Evolutionary conservation across 208 protist species (phyloP).

Genomic region (Trypanosoma conorhini): DNA sequence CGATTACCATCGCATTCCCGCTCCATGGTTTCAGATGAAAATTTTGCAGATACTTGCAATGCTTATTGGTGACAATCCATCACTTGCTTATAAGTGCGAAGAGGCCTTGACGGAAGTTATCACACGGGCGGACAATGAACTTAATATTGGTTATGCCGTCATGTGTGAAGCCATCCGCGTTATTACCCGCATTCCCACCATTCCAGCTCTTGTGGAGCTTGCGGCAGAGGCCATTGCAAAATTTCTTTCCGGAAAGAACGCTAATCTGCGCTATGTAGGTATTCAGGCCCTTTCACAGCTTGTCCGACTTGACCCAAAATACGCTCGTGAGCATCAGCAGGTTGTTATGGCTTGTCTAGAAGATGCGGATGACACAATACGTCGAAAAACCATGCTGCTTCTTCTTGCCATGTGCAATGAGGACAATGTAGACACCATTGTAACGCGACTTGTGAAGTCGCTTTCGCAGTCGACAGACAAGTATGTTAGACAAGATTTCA

Average conservation of each 20-base stretch:
- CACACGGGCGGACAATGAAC: constrained; percentile 84
- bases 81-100: constrained; percentile 60
- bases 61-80: constrained; percentile 62
- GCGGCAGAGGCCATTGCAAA: constrained; percentile 67
- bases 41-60: constrained; percentile 86
- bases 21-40: constrained; percentile 97
- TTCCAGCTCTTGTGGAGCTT: constrained; percentile 77
- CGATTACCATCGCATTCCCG: constrained; percentile 96
- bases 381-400: constrained; percentile 92
- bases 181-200: constrained; percentile 85
- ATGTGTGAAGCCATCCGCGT: constrained; percentile 88
- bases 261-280: constrained; percentile 96
- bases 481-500: constrained; percentile 76
- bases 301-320: constrained; percentile 86
- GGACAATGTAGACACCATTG: constrained; percentile 92
- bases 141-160: constrained; percentile 90
- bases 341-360: constrained; percentile 95
- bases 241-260: constrained; percentile 80
- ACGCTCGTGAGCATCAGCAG: constrained; percentile 90
- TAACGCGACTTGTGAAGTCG: constrained; percentile 87
- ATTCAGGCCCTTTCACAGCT: constrained; percentile 93
- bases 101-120: constrained; percentile 85
- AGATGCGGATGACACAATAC: constrained; percentile 94
- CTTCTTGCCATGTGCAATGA: constrained; percentile 95
- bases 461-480: constrained; percentile 57